These are phyloP conservation scores for Sporisorium graminicola DNA, from an alignment of 1,284 basidiomycete genomes.

Conservation along the genomic window DNA sequence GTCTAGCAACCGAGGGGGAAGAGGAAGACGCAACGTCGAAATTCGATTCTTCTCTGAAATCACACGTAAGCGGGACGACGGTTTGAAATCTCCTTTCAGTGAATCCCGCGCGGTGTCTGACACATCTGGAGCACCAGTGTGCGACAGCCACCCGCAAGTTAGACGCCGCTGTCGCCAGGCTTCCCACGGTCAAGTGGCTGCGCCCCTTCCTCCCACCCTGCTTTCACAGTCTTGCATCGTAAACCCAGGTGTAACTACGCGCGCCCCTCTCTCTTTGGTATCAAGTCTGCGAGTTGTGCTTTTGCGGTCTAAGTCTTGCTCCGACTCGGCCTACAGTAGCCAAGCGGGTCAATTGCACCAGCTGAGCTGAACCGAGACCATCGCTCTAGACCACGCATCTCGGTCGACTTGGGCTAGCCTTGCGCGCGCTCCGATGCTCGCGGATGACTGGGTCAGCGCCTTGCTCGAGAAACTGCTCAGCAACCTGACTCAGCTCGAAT, in stretches of 20 bases:
- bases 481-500: conserved; percentile 8
- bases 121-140: background rate
- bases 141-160: background rate
- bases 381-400: background rate
- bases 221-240: conserved; percentile 5
- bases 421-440: background rate
- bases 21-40: background rate
- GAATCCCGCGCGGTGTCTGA: background rate
- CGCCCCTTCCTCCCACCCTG: background rate
- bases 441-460: no score
- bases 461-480: conserved; percentile 1
- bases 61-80: conserved; percentile 11
- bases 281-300: background rate
- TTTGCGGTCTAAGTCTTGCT: background rate
- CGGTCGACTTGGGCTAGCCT: background rate
- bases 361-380: background rate
- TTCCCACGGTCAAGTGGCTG: background rate
- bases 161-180: conserved; percentile 7
- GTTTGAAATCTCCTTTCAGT: background rate
- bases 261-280: background rate
- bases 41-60: conserved; percentile 4
- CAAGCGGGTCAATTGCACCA: background rate
- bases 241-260: background rate
- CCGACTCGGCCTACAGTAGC: background rate
- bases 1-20: background rate